phyloP scores from a whole-genome alignment of 1,284 basidiomycete genomes.

The Cutaneotrichosporon curvatum region DNA sequence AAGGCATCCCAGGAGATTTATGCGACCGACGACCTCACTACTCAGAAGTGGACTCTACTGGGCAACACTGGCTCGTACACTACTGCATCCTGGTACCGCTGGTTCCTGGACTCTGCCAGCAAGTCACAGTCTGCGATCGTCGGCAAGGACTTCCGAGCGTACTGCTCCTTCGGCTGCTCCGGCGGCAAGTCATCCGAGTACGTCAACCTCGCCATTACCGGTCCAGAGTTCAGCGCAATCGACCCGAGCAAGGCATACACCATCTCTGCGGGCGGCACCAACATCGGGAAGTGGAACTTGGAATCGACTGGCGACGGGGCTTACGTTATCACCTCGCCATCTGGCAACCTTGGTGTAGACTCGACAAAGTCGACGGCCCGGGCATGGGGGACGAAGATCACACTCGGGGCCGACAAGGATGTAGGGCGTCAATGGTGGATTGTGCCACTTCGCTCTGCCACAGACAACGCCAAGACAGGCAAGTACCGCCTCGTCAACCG shows the following conservation, averaged over 20 bases:
- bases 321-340: conserved; percentile 1
- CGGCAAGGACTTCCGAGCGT: conserved; percentile 6
- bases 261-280: neutral
- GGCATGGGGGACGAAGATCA: conserved; percentile 3
- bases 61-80: conserved; percentile 13
- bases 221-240: neutral
- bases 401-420: neutral
- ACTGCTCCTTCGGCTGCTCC: conserved; percentile 15
- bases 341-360: neutral
- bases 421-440: conserved; percentile 13
- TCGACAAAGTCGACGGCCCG: neutral
- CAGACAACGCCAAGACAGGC: neutral
- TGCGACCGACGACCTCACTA: conserved; percentile 5
- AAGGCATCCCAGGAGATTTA: conserved; percentile 9
- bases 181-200: conserved; percentile 7
- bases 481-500: conserved; percentile 12
- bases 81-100: conserved; percentile 12
- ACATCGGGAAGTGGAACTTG: neutral
- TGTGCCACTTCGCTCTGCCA: conserved; percentile 2
- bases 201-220: conserved; percentile 7
- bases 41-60: conserved; percentile 8
- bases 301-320: conserved; percentile 9
- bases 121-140: conserved; percentile 2
- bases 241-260: conserved; percentile 1
- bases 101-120: conserved; percentile 6